Conservation (phyloP, 73 alveolate species). For the Tetrahymena thermophila region DNA sequence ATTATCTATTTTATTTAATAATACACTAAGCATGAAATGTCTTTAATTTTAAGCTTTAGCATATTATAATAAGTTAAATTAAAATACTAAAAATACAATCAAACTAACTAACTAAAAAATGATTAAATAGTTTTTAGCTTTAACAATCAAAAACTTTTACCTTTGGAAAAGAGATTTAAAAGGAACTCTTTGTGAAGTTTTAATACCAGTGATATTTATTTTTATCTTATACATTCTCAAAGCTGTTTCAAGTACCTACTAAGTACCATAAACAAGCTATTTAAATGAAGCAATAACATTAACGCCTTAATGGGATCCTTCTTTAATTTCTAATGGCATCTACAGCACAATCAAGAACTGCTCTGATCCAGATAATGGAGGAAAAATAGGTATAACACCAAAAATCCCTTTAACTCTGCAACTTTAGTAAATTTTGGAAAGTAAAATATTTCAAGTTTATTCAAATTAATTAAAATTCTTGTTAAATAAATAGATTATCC, state of each 20-base stretch:
- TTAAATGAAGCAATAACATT: background rate
- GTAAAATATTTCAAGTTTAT: background rate
- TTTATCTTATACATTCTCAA: background rate
- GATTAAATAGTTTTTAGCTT: background rate
- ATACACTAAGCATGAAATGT: too few relatives aligned
- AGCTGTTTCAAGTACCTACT: background rate
- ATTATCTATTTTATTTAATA: too few relatives aligned
- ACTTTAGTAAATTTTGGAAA: background rate
- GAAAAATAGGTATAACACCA: background rate
- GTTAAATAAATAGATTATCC: background rate
- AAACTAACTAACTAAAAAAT: too few relatives aligned
- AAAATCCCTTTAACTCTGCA: background rate
- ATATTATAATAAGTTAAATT: too few relatives aligned
- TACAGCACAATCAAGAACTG: background rate
- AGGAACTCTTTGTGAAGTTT: background rate
- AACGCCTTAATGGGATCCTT: background rate
- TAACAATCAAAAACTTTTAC: background rate
- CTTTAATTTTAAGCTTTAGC: too few relatives aligned
- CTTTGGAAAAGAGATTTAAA: background rate
- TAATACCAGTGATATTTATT: background rate
- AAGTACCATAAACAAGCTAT: background rate
- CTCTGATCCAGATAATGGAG: background rate
- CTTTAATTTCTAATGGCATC: background rate
- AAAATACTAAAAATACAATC: too few relatives aligned
- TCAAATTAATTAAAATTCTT: too few relatives aligned